Base-by-base conservation (phyloP, 768 basidiomycete genomes). In the Pulveroboletus sp. region DNA sequence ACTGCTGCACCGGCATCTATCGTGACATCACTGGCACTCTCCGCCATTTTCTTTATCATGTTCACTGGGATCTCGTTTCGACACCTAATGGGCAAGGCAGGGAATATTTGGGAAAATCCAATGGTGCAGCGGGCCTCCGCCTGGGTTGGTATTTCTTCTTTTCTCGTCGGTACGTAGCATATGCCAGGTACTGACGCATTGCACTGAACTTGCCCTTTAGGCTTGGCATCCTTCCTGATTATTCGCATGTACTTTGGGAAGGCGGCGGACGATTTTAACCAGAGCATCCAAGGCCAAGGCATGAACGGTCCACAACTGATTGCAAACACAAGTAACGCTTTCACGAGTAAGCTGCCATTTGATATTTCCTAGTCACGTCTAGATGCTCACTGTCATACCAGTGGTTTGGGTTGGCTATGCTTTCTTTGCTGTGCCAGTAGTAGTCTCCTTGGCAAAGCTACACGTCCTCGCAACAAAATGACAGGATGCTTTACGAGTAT, bases 161-260 rank as follows among this genome's bases (percentile, higher is more conserved):
- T 88, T 65, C 70, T 89, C 58, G 76, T 85, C 39, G 87, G 87
- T 82, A 52, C 30, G 72, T 62, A 10, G 30, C 37, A 13, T n/a
- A 10, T 8, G 6, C 14, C 13, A 1, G 18, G 10, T 6, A 17
- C 28, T 45, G 7, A 32, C 5, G 26, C 36, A 24, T 44, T 17
- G 15, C 40, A 14, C 54, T 31, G 35, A 50, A 36, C 7, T 44
- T 30, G 8, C 41, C 30, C 14, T 32, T 39, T 14, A 88, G 87
- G 86, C 13, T 65, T 87, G 50, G 81, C 80, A 3, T 73, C 84
- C 8, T 86, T 86, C 70, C 72, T 88, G 17, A 75, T 90, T 51
- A 69, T 86, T 46, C 80, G 85, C 53, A 86, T 91, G 79, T 88
- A 83, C 80, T 88, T 88, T 54, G 86, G 83, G 17, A 88, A 89